Evolutionary conservation across 140 eudicot species (phyloP).

Genomic region (Erigeron philadelphicus): DNA sequence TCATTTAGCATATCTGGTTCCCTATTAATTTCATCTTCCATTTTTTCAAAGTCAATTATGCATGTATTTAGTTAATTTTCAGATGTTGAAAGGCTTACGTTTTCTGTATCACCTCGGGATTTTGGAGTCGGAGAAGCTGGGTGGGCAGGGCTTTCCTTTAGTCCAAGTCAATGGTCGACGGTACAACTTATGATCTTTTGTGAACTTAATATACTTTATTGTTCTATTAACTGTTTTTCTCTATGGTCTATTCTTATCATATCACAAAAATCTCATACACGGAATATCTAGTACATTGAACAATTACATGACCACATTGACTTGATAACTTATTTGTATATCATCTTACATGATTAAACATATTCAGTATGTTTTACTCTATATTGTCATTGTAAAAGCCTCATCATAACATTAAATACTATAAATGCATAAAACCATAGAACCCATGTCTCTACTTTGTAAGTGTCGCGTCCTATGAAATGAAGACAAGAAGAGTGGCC

Average conservation of each 20-base stretch:
- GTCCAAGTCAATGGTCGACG: conserved; percentile 78
- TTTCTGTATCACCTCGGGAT: conserved; percentile 69
- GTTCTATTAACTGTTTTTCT: neutral
- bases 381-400: too few species aligned
- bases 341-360: neutral
- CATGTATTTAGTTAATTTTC: conserved; percentile 21
- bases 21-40: neutral
- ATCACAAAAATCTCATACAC: neutral
- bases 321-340: neutral
- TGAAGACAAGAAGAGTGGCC: neutral
- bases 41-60: conserved; percentile 14
- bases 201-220: neutral
- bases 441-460: too few species aligned
- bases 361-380: too few species aligned
- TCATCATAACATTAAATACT: too few species aligned
- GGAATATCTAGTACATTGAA: neutral
- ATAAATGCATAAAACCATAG: too few species aligned
- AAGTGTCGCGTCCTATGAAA: neutral
- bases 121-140: conserved; percentile 86
- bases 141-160: conserved; percentile 86
- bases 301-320: conserved; percentile 10
- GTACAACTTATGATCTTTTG: conserved; percentile 30
- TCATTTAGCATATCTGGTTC: neutral
- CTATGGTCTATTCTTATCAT: conserved; percentile 4
- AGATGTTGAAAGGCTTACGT: conserved; percentile 65